Conservation (phyloP, 208 protist species). For the Acanthamoeba divionensis region DNA sequence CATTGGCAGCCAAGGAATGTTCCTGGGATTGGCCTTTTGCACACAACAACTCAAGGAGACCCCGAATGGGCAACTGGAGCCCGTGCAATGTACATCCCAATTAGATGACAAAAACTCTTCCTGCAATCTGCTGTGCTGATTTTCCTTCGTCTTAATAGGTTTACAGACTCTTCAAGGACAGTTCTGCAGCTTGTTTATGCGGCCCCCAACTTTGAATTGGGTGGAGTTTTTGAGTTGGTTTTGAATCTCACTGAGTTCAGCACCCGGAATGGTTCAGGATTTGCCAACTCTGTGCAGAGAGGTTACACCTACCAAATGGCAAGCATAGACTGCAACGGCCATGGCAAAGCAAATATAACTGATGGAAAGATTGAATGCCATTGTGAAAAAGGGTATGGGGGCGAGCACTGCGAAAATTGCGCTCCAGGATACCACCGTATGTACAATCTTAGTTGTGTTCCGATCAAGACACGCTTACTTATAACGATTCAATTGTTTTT, state of each 20-base stretch:
- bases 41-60: too few species aligned
- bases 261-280: neutral
- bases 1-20: neutral
- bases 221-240: conserved; percentile 19
- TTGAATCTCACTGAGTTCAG: conserved; percentile 35
- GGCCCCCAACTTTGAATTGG: too few species aligned
- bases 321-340: neutral
- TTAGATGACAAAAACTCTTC: too few species aligned
- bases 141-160: too few species aligned
- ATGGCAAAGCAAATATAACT: neutral
- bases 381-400: conserved; percentile 9
- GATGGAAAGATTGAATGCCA: neutral
- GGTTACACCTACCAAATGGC: neutral
- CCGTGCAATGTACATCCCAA: too few species aligned
- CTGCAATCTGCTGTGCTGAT: too few species aligned
- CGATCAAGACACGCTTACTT: too few species aligned
- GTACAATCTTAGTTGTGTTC: neutral
- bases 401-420: conserved; percentile 18
- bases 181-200: too few species aligned
- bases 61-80: too few species aligned
- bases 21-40: neutral
- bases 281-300: neutral
- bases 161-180: too few species aligned
- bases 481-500: too few species aligned
- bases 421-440: neutral